Base-by-base conservation (phyloP, 768 basidiomycete species). In the Termitomyces bulborhizus region DNA sequence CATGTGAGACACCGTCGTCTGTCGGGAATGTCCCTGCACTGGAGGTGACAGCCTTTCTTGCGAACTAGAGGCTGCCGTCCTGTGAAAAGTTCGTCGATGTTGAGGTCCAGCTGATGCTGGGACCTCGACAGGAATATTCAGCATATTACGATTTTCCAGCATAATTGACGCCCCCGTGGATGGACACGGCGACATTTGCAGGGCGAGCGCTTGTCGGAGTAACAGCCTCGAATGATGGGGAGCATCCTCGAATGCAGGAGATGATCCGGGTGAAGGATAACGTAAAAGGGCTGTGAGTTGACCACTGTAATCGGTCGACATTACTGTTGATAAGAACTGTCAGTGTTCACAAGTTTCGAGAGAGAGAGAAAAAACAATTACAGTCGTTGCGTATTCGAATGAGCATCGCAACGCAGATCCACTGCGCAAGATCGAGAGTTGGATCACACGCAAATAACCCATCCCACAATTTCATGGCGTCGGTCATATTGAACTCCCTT, bases 381-480 rank as follows among this genome's bases (percentile, higher is more conserved):
- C 94, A 69, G 65, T 89, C 79, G 65, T 93, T 93, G 46, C 97
- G 86, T 63, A 98, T 91, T 51, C 97, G 85, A 53, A 98, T 82
- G 16, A 99, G 80, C 94, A 98, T 95, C 1, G 93, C 90, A 18
- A 98, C 85, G 65, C 92, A 94, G 49, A 96, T 75, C 87, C 90
- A 95, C 51, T 86, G 84, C 1, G 87, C 83, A 37, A 97, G 71
- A 49, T 86, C 83, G 29, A 96, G 74, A 0, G 86, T 76, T 18
- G 89, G 80, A 71, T 93, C 91, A 57, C 84, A 86, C 0, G 96
- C 92, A 67, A 99, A 96, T 8, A 98, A 68, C 0, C 88, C 93
- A 68, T 99, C 97, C 97, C 97, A 98, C n/a, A 99, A 66, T 32
- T 81, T 75, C 83, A 99, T 84, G 0, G 90, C 82, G 57, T 91